Percentiles rank a stretch among this genome's conserved stretches.
These are phyloP conservation scores for Globisporangium cederbergense DNA, from an alignment of 352 stramenopile species.

Conservation along the genomic window DNA sequence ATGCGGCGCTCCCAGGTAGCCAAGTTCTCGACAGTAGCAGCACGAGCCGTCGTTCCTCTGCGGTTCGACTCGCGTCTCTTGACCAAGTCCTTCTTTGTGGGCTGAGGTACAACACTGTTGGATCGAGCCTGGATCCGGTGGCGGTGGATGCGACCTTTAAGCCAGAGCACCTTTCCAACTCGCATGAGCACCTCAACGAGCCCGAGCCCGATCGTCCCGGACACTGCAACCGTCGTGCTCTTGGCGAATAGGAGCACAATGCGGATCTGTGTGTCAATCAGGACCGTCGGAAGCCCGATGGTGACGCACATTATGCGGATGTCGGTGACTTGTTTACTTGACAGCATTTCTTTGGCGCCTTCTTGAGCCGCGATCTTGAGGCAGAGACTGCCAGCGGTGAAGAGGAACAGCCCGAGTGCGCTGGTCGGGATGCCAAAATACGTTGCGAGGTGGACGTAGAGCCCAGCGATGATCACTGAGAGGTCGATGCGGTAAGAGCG, in stretches of 20 bases:
- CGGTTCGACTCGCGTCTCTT: no score
- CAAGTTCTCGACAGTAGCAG: not conserved
- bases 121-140: not conserved
- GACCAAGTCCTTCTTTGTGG: not conserved
- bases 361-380: slow-evolving; percentile 39
- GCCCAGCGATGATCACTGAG: slow-evolving; percentile 25
- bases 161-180: slow-evolving; percentile 16
- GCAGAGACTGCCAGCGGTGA: slow-evolving; percentile 25
- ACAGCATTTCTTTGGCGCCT: slow-evolving; percentile 21
- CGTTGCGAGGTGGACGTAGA: slow-evolving; percentile 55
- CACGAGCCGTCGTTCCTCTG: not conserved
- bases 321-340: slow-evolving; percentile 25
- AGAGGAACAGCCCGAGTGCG: slow-evolving; percentile 6
- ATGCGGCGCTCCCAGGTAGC: not conserved
- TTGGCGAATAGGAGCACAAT: slow-evolving; percentile 28
- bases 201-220: slow-evolving; percentile 22
- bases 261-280: slow-evolving; percentile 41
- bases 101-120: not conserved
- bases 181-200: slow-evolving; percentile 26
- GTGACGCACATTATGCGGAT: slow-evolving; percentile 40
- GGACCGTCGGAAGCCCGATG: slow-evolving; percentile 31
- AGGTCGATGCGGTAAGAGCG: slow-evolving; percentile 8
- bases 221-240: slow-evolving; percentile 21
- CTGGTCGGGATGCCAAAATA: slow-evolving; percentile 18
- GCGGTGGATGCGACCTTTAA: not conserved